phyloP scores from a whole-genome alignment of 2,329 filamentous ascomycete species.

The Colletotrichum euphorbiae region DNA sequence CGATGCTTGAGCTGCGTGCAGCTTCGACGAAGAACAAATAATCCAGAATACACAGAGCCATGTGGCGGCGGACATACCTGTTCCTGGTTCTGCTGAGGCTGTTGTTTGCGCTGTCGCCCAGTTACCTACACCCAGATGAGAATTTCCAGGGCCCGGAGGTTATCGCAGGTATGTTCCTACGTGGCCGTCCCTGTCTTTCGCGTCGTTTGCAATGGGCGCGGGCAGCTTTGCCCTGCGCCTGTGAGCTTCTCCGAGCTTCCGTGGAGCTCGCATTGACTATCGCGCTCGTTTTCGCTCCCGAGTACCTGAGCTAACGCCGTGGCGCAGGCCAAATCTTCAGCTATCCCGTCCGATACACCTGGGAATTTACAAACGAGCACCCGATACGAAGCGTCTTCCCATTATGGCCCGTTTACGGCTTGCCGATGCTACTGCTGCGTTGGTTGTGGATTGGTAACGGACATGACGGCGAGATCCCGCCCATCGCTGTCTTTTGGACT shows the following conservation, averaged over 20 bases:
- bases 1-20: conserved; percentile 43
- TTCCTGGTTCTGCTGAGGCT: conserved; percentile 86
- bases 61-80: conserved; percentile 94
- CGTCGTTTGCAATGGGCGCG: conserved; percentile 7
- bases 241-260: conserved; percentile 29
- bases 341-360: conserved; percentile 89
- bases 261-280: conserved; percentile 28
- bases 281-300: conserved; percentile 34
- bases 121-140: conserved; percentile 98
- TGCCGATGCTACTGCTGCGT: conserved; percentile 91
- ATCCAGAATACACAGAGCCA: conserved; percentile 53
- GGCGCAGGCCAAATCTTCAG: conserved; percentile 86
- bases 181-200: conserved; percentile 1
- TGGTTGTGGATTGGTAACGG: conserved; percentile 93
- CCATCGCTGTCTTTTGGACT: conserved; percentile 90
- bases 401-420: conserved; percentile 93
- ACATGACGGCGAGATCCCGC: conserved; percentile 79
- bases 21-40: conserved; percentile 38
- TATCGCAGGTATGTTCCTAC: conserved; percentile 79
- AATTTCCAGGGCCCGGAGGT: conserved; percentile 99
- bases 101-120: conserved; percentile 93
- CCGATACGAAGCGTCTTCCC: conserved; percentile 97
- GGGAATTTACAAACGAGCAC: conserved; percentile 91
- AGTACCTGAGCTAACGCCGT: conserved; percentile 34
- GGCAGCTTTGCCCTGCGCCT: conserved; percentile 4